Evolutionary conservation across 1,284 basidiomycete species (phyloP).

Genomic region (Leucoagaricus sp.): DNA sequence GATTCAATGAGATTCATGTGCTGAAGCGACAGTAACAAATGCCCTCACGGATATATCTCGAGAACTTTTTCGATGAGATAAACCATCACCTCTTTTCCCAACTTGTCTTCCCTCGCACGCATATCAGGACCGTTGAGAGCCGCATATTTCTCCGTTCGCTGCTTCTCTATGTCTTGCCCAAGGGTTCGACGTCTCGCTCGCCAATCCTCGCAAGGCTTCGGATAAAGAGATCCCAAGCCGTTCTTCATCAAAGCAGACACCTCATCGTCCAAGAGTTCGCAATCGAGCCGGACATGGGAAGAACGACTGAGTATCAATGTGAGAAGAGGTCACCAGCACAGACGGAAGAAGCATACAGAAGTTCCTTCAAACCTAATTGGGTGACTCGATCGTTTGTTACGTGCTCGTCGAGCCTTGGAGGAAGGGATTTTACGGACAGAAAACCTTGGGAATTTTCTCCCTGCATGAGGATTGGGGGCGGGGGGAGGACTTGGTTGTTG

Average conservation of each 20-base stretch:
- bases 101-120: not conserved
- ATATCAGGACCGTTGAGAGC: not conserved
- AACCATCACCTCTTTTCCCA: constrained; percentile 8
- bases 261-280: constrained; percentile 1
- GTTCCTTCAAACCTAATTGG: not conserved
- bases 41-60: constrained; percentile 8
- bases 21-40: too few relatives aligned
- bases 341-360: constrained; percentile 5
- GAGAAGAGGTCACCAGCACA: not conserved
- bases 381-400: not conserved
- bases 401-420: not conserved
- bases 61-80: constrained; percentile 6
- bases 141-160: not conserved
- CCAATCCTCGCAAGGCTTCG: not conserved
- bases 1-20: not conserved
- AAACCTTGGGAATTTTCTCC: constrained; percentile 11
- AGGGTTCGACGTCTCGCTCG: not conserved
- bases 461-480: not conserved
- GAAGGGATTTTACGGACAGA: constrained; percentile 1
- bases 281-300: constrained; percentile 3
- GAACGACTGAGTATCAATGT: not conserved
- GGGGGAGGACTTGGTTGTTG: not conserved
- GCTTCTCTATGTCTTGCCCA: not conserved
- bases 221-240: not conserved
- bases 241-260: not conserved